Conservation (phyloP, 129 eudicot species). For the Daucus carota region DNA sequence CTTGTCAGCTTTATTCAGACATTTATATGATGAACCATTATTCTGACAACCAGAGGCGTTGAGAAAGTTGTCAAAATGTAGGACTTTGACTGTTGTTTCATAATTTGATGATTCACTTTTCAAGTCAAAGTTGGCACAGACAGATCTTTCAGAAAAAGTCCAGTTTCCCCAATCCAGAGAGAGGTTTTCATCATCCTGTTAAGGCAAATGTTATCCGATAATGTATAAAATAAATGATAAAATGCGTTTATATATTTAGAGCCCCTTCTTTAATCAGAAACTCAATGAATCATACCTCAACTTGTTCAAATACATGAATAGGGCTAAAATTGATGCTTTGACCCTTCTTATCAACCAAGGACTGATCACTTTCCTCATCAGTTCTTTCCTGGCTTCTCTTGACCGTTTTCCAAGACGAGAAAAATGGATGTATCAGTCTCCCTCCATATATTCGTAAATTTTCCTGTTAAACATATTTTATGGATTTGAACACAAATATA, state of each 20-base stretch:
- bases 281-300: conserved; percentile 35
- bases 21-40: conserved; percentile 17
- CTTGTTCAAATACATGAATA: conserved; percentile 69
- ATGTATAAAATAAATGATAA: not conserved
- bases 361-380: conserved; percentile 39
- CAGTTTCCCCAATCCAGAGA: conserved; percentile 75
- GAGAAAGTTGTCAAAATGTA: conserved; percentile 48
- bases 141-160: conserved; percentile 40
- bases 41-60: conserved; percentile 26
- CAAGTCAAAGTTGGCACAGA: conserved; percentile 16
- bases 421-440: conserved; percentile 83
- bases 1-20: conserved; percentile 19
- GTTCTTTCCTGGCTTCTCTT: conserved; percentile 42
- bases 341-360: conserved; percentile 37
- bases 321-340: conserved; percentile 41
- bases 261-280: not conserved
- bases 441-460: conserved; percentile 81
- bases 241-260: not conserved
- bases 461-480: conserved; percentile 61
- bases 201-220: conserved; percentile 7
- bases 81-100: conserved; percentile 40
- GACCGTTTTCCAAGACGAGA: conserved; percentile 45
- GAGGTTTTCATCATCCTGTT: conserved; percentile 46
- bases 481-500: not conserved
- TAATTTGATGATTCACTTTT: conserved; percentile 27